phyloP scores from a whole-genome alignment of 1,284 basidiomycete genomes.

The Ustilago hordei region DNA sequence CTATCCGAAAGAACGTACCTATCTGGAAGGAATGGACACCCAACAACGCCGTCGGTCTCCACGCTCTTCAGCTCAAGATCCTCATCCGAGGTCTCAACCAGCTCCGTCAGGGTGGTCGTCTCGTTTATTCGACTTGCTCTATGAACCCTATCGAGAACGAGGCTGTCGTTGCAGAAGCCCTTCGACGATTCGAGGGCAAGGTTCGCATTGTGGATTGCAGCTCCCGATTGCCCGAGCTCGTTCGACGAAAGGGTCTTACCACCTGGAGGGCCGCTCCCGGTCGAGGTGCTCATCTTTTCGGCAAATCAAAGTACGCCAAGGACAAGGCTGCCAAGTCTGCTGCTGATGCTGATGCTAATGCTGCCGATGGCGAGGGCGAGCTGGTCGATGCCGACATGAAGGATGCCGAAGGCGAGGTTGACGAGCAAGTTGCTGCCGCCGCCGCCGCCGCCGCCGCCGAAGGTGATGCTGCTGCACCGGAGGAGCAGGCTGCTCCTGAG shows the following conservation, averaged over 20 bases:
- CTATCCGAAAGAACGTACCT: slow-evolving; percentile 90
- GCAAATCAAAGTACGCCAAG: slow-evolving; percentile 47
- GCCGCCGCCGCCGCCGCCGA: slow-evolving; percentile 1
- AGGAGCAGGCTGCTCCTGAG: slow-evolving; percentile 16
- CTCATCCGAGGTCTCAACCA: slow-evolving; percentile 90
- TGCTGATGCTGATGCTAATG: slow-evolving; percentile 19
- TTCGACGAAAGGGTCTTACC: slow-evolving; percentile 73
- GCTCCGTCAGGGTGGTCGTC: slow-evolving; percentile 84
- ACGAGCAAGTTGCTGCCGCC: slow-evolving; percentile 12
- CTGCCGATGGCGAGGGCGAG: slow-evolving; percentile 28
- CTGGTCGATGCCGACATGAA: slow-evolving; percentile 39
- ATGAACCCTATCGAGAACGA: slow-evolving; percentile 98
- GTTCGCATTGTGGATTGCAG: slow-evolving; percentile 87
- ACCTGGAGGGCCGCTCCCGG: slow-evolving; percentile 66
- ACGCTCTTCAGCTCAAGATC: slow-evolving; percentile 92
- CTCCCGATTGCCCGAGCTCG: slow-evolving; percentile 77
- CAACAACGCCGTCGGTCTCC: slow-evolving; percentile 89
- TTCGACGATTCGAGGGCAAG: slow-evolving; percentile 71
- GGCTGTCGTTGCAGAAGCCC: slow-evolving; percentile 86
- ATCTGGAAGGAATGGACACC: slow-evolving; percentile 95
- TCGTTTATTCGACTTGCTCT: slow-evolving; percentile 98
- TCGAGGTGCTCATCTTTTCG: slow-evolving; percentile 56
- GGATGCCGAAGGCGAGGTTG: slow-evolving; percentile 43
- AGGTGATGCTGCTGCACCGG: slow-evolving; percentile 7
- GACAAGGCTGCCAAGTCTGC: slow-evolving; percentile 36